Base-by-base conservation (phyloP, 2,329 filamentous ascomycete genomes). In the Colletotrichum sojae region DNA sequence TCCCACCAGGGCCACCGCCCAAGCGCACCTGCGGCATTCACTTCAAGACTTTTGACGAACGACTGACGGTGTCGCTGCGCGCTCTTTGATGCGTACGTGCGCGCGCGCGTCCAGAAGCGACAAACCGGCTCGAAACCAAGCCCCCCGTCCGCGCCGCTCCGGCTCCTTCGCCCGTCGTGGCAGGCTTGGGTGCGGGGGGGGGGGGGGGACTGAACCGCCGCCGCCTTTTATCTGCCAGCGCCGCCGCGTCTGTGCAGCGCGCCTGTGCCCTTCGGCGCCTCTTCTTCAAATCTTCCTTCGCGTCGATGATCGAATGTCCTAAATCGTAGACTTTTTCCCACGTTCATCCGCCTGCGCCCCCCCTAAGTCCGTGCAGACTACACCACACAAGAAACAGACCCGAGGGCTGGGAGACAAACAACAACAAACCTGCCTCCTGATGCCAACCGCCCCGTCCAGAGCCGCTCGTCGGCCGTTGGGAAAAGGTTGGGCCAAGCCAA, bases 251-350 rank as follows among this genome's bases (percentile, higher is more conserved):
- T n/a, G 51, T 22, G 9, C 51, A 36, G 16, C 39, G 51, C 36
- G 65, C 53, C 65, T 40, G 61, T 65, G 65, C 61, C 22, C 60
- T 59, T 59, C 53, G 48, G 60, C 48, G 60, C 54, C 40, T 65
- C 53, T 52, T 60, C 16, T 43, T 43, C 16, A 10, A 10, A 13
- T 43, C 40, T 43, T n/a, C 40, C 15, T 43, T n/a, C 40, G 13
- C 13, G 40, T 16, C 15, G 40, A 43, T 25, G 31, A 45, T 25
- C 46, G 57, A 9, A 9, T 22, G 56, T 40, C 31, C 52, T n/a
- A 22, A 22, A 20, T 43, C n/a, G 31, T 36, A 36, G 31, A 36
- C 43, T 31, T 31, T 31, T 1, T 51, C 45, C 45, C 43, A 43
- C 27, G 15, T 8, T 22, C 9, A 36, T 51, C 9, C 18, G 18